These are phyloP conservation scores for Ampelocalamus luodianensis DNA, from an alignment of 176 grass and related monocot species.

Conservation along the genomic window DNA sequence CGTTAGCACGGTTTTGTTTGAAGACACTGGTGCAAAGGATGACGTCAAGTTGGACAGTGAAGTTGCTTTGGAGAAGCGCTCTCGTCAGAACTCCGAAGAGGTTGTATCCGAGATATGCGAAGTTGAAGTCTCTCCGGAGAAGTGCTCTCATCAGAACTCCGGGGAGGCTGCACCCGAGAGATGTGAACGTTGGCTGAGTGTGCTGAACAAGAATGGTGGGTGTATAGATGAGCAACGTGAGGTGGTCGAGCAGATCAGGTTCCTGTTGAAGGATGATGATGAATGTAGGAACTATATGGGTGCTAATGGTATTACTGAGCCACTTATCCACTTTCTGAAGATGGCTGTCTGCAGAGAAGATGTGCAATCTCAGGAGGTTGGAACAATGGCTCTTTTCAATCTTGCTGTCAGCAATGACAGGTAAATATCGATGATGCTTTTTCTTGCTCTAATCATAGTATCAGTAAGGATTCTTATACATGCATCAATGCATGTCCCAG, in stretches of 20 bases:
- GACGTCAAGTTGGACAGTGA: slow-evolving; percentile 20
- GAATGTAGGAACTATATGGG: slow-evolving; percentile 65
- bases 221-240: slow-evolving; percentile 49
- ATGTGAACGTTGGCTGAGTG: slow-evolving; percentile 60
- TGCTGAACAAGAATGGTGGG: slow-evolving; percentile 45
- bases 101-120: slow-evolving; percentile 50
- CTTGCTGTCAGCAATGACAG: slow-evolving; percentile 89
- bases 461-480: background rate
- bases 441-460: background rate
- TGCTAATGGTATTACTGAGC: slow-evolving; percentile 62
- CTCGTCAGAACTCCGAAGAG: slow-evolving; percentile 35
- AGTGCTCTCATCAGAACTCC: slow-evolving; percentile 14
- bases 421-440: slow-evolving; percentile 25
- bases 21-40: slow-evolving; percentile 37
- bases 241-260: slow-evolving; percentile 69
- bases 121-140: slow-evolving; percentile 29
- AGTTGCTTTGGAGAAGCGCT: slow-evolving; percentile 31
- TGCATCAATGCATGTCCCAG: background rate
- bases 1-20: slow-evolving; percentile 34
- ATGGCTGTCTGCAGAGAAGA: slow-evolving; percentile 56
- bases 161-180: slow-evolving; percentile 37
- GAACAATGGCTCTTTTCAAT: slow-evolving; percentile 85
- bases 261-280: slow-evolving; percentile 68
- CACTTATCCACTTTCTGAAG: slow-evolving; percentile 62
- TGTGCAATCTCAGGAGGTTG: slow-evolving; percentile 59